A percentile compares a stretch with the other conserved stretches of the same genome.
phyloP scores from a whole-genome alignment of 2,329 filamentous ascomycete species.

The Cladophialophora immunda region DNA sequence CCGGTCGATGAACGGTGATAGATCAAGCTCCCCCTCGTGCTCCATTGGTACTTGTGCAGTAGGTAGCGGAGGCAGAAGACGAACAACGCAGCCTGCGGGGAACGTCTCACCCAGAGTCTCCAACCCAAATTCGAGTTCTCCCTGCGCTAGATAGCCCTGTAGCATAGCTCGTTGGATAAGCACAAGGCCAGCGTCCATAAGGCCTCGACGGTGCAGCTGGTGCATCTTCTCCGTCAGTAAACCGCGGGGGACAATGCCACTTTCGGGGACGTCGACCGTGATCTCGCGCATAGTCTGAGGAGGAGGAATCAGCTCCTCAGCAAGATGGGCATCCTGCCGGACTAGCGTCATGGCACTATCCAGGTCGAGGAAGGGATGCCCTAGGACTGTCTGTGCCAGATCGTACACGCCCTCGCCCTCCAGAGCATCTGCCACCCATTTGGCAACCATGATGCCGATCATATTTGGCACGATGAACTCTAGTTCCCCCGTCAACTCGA shows the following conservation, averaged over 20 bases:
- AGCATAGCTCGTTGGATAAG: slow-evolving; percentile 59
- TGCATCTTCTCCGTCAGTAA: slow-evolving; percentile 57
- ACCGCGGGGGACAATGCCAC: slow-evolving; percentile 53
- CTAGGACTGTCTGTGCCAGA: slow-evolving; percentile 66
- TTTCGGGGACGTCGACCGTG: slow-evolving; percentile 57
- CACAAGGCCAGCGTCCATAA: slow-evolving; percentile 67
- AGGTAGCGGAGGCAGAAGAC: slow-evolving; percentile 26
- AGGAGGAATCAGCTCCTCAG: slow-evolving; percentile 62
- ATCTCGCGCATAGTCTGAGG: slow-evolving; percentile 65
- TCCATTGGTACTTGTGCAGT: slow-evolving; percentile 1
- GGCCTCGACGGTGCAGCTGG: slow-evolving; percentile 58
- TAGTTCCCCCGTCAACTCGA: slow-evolving; percentile 67
- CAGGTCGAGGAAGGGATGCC: slow-evolving; percentile 66
- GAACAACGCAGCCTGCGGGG: slow-evolving; percentile 29
- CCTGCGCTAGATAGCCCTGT: slow-evolving; percentile 65
- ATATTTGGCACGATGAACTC: slow-evolving; percentile 67
- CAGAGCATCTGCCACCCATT: slow-evolving; percentile 66
- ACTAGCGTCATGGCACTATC: slow-evolving; percentile 55
- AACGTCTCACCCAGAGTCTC: slow-evolving; percentile 46
- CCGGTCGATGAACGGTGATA: slow-evolving; percentile 62
- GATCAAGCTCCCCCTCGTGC: slow-evolving; percentile 50
- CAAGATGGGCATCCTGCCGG: slow-evolving; percentile 49
- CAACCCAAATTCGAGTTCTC: slow-evolving; percentile 62
- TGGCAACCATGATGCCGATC: slow-evolving; percentile 67
- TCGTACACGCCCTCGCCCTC: slow-evolving; percentile 66